Evolutionary conservation across 352 stramenopile genomes (phyloP), one percentile per base, ranked within the genome.

Genomic region (Blastocystis sp.): DNA sequence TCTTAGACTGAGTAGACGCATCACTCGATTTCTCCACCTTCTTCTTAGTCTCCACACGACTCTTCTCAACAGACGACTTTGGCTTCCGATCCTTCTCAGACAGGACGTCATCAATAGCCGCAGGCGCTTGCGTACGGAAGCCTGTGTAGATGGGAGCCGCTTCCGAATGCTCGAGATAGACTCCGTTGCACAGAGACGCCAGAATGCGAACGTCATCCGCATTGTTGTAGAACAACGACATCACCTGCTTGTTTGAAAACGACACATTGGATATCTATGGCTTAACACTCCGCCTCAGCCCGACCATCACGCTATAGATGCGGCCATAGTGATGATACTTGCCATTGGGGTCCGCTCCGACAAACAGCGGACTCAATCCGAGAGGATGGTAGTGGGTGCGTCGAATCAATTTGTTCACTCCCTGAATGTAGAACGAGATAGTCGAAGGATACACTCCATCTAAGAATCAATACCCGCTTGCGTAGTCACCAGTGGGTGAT

Each of bases 261-360:
- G 40, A 4, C 0, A 18, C n/a, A 42, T 21, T 48, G 7, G 69
- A 81, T 9, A 72, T 48, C 61, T 72, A 18, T 21, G 1, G 16
- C 9, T 72, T 3, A 46, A 18, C 14, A n/a, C 29, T 49, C 4
- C 6, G 36, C 1, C 14, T 49, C 24, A 48, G 4, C 29, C 32
- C 1, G 11, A 81, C 44, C 44, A 64, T 63, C n/a, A 81, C 40
- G 18, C 48, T 54, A 14, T 46, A 81, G n/a, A 81, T 81, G 0
- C 69, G 69, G 38, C 69, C 69, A 34, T 65, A 64, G 34, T 63
- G 18, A 27, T 64, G 46, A 32, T 81, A 64, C 21, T 32, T 29
- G 27, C 27, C 18, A 0, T 40, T 63, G 0, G 69, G 69, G 9
- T 11, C 16, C 21, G 29, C 69, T 32, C 69, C 69, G 11, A 81